Evolutionary conservation across 2,329 filamentous ascomycete species (phyloP).

Genomic region (Cladosporium sphaerospermum): DNA sequence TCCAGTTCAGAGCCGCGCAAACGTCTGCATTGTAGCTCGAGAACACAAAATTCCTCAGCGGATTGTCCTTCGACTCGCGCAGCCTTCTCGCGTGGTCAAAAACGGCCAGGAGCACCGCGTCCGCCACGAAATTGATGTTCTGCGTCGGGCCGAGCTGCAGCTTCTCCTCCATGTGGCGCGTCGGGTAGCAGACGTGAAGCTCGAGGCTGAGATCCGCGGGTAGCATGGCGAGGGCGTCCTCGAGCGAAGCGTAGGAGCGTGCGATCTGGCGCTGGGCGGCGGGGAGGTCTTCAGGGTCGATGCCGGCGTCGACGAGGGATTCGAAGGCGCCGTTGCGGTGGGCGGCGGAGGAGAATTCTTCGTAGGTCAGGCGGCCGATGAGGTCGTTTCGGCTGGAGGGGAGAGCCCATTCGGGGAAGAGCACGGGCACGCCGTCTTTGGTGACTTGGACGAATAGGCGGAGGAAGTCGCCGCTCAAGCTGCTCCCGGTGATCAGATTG

Average conservation of each 20-base stretch:
- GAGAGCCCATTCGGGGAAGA: slow-evolving; percentile 77
- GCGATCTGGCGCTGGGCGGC: slow-evolving; percentile 65
- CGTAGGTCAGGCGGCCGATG: slow-evolving; percentile 68
- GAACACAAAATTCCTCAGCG: slow-evolving; percentile 83
- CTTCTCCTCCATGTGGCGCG: slow-evolving; percentile 61
- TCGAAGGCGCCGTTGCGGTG: slow-evolving; percentile 23
- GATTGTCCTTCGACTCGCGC: slow-evolving; percentile 60
- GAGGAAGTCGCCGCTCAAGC: slow-evolving; percentile 90
- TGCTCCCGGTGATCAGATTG: slow-evolving; percentile 88
- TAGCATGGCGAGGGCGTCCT: slow-evolving; percentile 67
- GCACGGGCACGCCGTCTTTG: slow-evolving; percentile 74
- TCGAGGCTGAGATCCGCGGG: slow-evolving; percentile 80
- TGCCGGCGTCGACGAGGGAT: slow-evolving; percentile 23
- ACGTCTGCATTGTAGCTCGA: slow-evolving; percentile 86
- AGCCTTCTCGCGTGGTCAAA: slow-evolving; percentile 81
- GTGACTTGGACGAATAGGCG: slow-evolving; percentile 89
- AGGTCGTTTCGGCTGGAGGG: slow-evolving; percentile 56
- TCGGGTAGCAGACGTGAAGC: slow-evolving; percentile 85
- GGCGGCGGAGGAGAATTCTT: slow-evolving; percentile 57
- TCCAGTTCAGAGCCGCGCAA: slow-evolving; percentile 96
- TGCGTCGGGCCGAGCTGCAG: slow-evolving; percentile 66
- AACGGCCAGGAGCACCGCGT: slow-evolving; percentile 74
- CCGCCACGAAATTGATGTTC: slow-evolving; percentile 81
- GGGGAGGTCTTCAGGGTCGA: slow-evolving; percentile 43
- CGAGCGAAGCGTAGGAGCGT: slow-evolving; percentile 69